Evolutionary conservation across 2,329 filamentous ascomycete species (phyloP).

Genomic region (Cordyceps cateniannulata): DNA sequence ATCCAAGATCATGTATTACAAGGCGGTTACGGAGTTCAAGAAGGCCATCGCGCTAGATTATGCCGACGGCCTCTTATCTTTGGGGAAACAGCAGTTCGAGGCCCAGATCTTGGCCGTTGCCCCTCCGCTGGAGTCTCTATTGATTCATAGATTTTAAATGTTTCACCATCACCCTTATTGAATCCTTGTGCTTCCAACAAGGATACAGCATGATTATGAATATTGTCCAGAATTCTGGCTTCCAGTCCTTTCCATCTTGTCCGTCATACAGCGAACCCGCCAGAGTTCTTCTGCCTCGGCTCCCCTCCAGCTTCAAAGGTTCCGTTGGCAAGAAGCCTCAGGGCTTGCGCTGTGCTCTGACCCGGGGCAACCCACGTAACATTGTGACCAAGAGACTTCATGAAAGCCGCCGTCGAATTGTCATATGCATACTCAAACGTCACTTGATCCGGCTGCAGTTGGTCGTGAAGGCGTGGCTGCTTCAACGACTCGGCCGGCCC

Average conservation of each 20-base stretch:
- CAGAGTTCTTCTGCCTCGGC: slow-evolving; percentile 70
- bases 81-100: too few relatives aligned
- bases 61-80: slow-evolving; percentile 20
- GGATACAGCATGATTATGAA: neutral
- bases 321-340: slow-evolving; percentile 57
- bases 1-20: slow-evolving; percentile 20
- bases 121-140: too few relatives aligned
- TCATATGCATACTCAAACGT: slow-evolving; percentile 68
- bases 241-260: neutral
- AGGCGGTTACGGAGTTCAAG: slow-evolving; percentile 22
- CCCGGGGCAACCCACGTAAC: slow-evolving; percentile 63
- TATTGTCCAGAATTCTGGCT: neutral
- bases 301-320: slow-evolving; percentile 76
- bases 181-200: too few relatives aligned
- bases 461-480: slow-evolving; percentile 71
- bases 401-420: slow-evolving; percentile 59
- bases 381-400: slow-evolving; percentile 65
- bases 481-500: slow-evolving; percentile 57
- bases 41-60: slow-evolving; percentile 22
- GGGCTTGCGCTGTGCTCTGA: slow-evolving; percentile 64
- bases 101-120: too few relatives aligned
- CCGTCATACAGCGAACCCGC: slow-evolving; percentile 46
- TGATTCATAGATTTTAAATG: too few relatives aligned
- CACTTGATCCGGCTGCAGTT: slow-evolving; percentile 64
- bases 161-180: too few relatives aligned